Base-by-base conservation (phyloP, 805 yeast species). In the Monosporozyma unispora region DNA sequence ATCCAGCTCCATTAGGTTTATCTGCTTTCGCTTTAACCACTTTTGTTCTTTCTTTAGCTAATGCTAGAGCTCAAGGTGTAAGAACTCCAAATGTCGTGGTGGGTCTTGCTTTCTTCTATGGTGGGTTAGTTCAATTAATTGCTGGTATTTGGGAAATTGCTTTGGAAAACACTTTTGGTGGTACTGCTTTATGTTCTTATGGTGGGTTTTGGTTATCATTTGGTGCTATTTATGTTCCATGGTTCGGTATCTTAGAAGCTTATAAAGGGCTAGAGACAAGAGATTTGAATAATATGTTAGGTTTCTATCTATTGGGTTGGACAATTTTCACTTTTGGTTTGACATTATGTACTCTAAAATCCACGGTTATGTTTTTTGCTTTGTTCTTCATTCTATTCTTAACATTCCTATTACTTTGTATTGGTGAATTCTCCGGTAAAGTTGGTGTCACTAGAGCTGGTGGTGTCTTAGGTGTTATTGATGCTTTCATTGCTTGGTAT, bases 141-240 rank as follows among this genome's bases (percentile, higher is more conserved):
- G 84, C 84, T 16, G 87, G 87, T 22, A 70, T 80, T 67, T 80
- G 83, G 84, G 85, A 80, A 62, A 70, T 80, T 54, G 77, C 78
- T 3, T 60, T 76, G 43, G 85, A 80, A 48, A 81, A 82, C 66
- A 78, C 84, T 19, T 82, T 82, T 67, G 87, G 82, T 68, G 83
- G 80, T 50, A 75, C 81, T 11, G 84, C 85, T 2, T 69, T 82
- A 48, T 61, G 76, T 44, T 77, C 82, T 3, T 81, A 72, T 56
- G 89, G 89, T 46, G 84, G 82, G 3, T 84, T 82, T 64, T 83
- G 89, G 89, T 60, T 82, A 57, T 67, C 82, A 21, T 84, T 67
- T 58, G 83, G 78, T 29, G 82, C 87, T 1, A 73, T 84, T 43
- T 64, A 75, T 53, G 69, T 82, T 38, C 74, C 74, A 12, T 75